phyloP scores from a whole-genome alignment of 1,284 basidiomycete genomes.

The Cutaneotrichosporon spelunceum region DNA sequence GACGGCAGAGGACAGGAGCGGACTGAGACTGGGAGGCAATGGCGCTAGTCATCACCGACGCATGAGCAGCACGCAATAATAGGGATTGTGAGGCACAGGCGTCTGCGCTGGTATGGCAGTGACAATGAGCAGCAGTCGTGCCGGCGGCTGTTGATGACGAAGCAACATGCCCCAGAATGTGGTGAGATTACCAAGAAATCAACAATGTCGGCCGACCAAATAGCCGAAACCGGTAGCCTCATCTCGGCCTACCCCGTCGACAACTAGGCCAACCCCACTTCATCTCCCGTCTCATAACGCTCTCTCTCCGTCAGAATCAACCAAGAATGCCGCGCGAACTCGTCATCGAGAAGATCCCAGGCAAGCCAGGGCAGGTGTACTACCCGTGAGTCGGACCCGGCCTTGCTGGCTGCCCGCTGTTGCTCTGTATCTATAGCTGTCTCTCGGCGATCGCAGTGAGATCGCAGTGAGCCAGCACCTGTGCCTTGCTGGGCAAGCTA shows the following conservation, averaged over 20 bases:
- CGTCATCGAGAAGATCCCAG: constrained; percentile 19
- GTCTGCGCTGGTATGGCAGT: too few species aligned
- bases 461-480: too few species aligned
- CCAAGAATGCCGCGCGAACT: constrained; percentile 18
- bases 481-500: too few species aligned
- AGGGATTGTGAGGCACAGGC: too few species aligned
- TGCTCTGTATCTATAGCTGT: neutral
- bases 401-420: neutral
- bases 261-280: neutral
- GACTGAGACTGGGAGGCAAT: too few species aligned
- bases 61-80: too few species aligned
- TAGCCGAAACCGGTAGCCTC: neutral
- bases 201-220: neutral
- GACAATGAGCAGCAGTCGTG: too few species aligned
- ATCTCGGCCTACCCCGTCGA: neutral
- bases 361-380: constrained; percentile 26
- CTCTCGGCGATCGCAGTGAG: neutral
- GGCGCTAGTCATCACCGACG: too few species aligned
- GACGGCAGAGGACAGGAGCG: too few species aligned
- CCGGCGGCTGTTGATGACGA: too few species aligned
- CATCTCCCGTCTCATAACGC: neutral
- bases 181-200: neutral
- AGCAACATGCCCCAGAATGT: too few species aligned
- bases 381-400: constrained; percentile 16
- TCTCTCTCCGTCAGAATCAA: neutral